These are phyloP conservation scores for Cadophora sp. DNA, from an alignment of 2,329 filamentous ascomycete species.

Conservation along the genomic window DNA sequence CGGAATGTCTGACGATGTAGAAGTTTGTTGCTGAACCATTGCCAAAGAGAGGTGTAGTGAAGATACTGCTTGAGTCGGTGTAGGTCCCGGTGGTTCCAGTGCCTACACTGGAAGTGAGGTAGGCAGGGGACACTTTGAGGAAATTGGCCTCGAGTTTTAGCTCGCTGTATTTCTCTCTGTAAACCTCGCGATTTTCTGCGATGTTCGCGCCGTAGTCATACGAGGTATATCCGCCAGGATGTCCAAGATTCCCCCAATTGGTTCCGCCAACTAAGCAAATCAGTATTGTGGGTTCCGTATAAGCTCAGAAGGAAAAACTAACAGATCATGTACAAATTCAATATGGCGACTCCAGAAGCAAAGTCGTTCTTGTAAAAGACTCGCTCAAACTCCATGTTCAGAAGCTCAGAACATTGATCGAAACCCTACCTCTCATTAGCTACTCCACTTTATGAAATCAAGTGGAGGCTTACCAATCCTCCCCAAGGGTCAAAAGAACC, in stretches of 20 bases:
- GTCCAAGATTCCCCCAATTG: slow-evolving; percentile 82
- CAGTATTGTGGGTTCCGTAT: slow-evolving; percentile 50
- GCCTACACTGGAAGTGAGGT: slow-evolving; percentile 64
- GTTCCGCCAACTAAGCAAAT: slow-evolving; percentile 68
- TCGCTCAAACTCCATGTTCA: slow-evolving; percentile 76
- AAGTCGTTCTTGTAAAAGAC: slow-evolving; percentile 83
- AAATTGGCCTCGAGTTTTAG: slow-evolving; percentile 80
- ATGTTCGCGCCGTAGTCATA: slow-evolving; percentile 68
- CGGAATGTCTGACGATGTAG: slow-evolving; percentile 70
- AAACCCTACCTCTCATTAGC: slow-evolving; percentile 55
- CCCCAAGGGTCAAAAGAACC: slow-evolving; percentile 79
- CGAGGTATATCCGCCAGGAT: slow-evolving; percentile 68
- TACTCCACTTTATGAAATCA: no score
- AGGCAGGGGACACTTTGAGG: slow-evolving; percentile 73
- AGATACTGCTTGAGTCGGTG: slow-evolving; percentile 56
- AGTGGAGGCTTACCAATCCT: slow-evolving; percentile 50
- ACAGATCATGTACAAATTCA: slow-evolving; percentile 77
- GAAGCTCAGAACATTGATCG: slow-evolving; percentile 67
- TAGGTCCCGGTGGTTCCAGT: slow-evolving; percentile 53
- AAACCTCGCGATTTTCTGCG: slow-evolving; percentile 70
- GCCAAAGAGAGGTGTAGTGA: slow-evolving; percentile 65
- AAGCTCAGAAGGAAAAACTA: neutral
- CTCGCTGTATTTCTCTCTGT: slow-evolving; percentile 80
- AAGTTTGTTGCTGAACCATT: slow-evolving; percentile 62
- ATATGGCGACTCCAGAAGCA: slow-evolving; percentile 68